Evolutionary conservation across 2,329 filamentous ascomycete genomes (phyloP).

Genomic region (Aspergillus tanneri): DNA sequence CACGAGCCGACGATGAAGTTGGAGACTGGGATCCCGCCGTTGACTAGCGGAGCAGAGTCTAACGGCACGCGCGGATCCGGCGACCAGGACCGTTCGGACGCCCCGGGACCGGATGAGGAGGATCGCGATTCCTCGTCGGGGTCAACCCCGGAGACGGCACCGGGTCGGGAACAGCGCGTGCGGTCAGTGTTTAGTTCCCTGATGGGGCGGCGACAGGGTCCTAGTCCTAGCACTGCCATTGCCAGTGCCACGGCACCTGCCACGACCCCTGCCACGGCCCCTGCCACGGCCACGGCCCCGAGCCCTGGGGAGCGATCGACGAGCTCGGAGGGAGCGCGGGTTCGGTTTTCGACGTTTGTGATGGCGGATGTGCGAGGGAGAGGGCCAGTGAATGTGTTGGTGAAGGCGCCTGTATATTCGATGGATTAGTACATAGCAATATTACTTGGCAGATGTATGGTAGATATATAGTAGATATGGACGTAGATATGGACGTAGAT

Average conservation of each 20-base stretch:
- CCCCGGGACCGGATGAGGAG: constrained; percentile 12
- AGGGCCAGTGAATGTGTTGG: constrained; percentile 60
- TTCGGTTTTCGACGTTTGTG: constrained; percentile 74
- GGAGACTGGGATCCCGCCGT: constrained; percentile 65
- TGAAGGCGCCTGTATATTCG: constrained; percentile 70
- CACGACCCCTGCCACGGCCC: too few relatives aligned
- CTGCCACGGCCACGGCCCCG: constrained; percentile 12
- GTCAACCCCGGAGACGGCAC: constrained; percentile 7
- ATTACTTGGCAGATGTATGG: too few relatives aligned
- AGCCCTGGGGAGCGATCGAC: constrained; percentile 12
- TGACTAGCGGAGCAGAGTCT: constrained; percentile 38
- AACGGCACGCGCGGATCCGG: constrained; percentile 14
- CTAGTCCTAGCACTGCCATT: too few relatives aligned
- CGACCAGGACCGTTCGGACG: constrained; percentile 20
- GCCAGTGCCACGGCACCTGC: too few relatives aligned
- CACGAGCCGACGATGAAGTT: constrained; percentile 78
- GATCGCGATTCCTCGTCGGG: constrained; percentile 26
- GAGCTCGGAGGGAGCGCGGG: constrained; percentile 43
- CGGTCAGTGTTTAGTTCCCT: constrained; percentile 45
- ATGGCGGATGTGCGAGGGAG: constrained; percentile 72
- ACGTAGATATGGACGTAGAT: too few relatives aligned
- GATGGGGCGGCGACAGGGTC: constrained; percentile 27
- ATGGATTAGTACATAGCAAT: constrained; percentile 29
- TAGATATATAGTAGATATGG: too few relatives aligned
- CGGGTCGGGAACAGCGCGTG: constrained; percentile 30